These are phyloP conservation scores for Fraxinus sp. DNA, from an alignment of 305 asterid species.

Conservation along the genomic window DNA sequence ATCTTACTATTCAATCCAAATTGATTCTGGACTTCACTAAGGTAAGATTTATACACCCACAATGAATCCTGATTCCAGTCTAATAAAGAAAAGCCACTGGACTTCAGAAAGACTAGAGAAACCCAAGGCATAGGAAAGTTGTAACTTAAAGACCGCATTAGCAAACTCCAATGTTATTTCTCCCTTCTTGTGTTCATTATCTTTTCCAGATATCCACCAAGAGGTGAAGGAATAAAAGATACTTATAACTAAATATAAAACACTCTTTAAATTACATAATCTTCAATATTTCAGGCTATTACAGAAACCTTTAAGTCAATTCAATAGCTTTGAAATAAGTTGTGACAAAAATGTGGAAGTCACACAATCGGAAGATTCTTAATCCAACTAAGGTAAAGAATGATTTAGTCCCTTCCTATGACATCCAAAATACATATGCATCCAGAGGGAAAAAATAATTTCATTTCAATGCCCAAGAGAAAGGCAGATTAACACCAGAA, in stretches of 20 bases:
- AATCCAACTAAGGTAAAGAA: not conserved
- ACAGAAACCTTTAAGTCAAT: not conserved
- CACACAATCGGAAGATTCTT: not conserved
- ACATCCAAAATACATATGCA: not conserved
- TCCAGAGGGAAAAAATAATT: not conserved
- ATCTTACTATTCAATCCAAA: not conserved
- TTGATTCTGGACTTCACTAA: not conserved
- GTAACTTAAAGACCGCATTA: not conserved
- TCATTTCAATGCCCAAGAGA: not conserved
- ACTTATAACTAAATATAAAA: not conserved
- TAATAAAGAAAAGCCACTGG: not conserved
- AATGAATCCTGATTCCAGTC: not conserved
- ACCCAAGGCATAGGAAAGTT: not conserved
- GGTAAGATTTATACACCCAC: not conserved
- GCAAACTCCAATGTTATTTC: not conserved
- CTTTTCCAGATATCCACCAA: not conserved
- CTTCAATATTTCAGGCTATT: not conserved
- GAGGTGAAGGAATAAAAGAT: not conserved
- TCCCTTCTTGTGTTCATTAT: not conserved
- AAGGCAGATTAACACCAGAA: not conserved
- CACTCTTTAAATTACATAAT: not conserved
- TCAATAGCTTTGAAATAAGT: not conserved
- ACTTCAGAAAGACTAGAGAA: not conserved
- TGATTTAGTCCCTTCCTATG: not conserved
- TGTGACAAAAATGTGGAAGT: not conserved